Evolutionary conservation across 2,329 filamentous ascomycete species (phyloP).

Genomic region (Botryotinia convoluta): DNA sequence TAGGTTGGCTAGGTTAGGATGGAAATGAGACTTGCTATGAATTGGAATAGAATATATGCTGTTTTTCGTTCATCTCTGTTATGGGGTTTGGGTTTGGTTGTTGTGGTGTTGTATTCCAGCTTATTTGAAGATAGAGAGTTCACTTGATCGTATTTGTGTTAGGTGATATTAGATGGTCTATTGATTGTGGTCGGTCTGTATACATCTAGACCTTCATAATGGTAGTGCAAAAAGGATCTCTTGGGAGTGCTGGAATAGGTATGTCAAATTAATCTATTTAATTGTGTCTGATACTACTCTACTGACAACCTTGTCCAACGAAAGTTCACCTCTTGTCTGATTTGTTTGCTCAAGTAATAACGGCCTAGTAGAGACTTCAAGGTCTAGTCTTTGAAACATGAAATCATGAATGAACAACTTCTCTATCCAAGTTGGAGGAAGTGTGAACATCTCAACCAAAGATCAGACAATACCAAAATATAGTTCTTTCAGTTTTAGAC

Average conservation of each 20-base stretch:
- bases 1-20: neutral
- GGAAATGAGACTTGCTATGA: neutral
- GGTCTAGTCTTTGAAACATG: neutral
- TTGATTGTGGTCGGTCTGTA: no score
- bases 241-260: no score
- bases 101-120: neutral
- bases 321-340: no score
- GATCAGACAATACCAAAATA: neutral
- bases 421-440: neutral
- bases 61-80: neutral
- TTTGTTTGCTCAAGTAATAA: no score
- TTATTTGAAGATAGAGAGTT: no score
- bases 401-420: neutral
- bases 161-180: no score
- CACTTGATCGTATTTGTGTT: no score
- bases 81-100: neutral
- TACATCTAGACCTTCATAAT: no score
- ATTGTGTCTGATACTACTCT: neutral
- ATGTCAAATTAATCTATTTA: fast-evolving
- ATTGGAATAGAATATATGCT: neutral
- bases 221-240: no score
- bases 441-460: no score
- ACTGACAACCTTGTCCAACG: neutral
- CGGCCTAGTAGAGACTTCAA: neutral
- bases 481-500: neutral